A percentile compares a stretch with the other conserved stretches of the same genome.
Conservation (phyloP, 1,284 basidiomycete species). For the Coniferiporia weirii region DNA sequence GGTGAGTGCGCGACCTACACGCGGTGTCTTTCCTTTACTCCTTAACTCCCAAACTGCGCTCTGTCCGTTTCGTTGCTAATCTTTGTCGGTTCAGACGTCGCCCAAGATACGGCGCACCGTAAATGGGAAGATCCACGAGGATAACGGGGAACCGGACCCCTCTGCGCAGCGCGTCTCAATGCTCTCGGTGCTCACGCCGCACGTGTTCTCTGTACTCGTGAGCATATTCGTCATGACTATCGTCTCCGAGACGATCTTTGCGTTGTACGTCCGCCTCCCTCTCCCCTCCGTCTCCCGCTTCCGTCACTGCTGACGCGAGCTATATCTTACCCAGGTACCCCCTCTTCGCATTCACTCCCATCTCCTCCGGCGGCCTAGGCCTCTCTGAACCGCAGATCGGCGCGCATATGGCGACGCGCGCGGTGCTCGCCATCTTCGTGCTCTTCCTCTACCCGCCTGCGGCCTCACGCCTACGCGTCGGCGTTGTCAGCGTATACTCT, state of each 20-base stretch:
- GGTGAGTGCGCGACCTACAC: conserved; percentile 13
- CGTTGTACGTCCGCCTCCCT: conserved; percentile 10
- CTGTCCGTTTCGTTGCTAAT: not conserved
- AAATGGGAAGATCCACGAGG: no score
- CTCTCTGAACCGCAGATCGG: conserved; percentile 23
- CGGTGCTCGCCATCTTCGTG: conserved; percentile 20
- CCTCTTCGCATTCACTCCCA: conserved; percentile 24
- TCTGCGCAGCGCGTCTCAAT: not conserved
- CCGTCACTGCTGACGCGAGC: no score
- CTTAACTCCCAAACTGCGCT: no score
- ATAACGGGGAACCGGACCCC: no score
- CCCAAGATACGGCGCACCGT: no score
- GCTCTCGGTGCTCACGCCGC: conserved; percentile 15
- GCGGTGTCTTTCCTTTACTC: not conserved
- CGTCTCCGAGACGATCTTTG: conserved; percentile 19
- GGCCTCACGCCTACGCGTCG: conserved; percentile 15
- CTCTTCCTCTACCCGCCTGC: conserved; percentile 19
- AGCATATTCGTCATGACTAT: conserved; percentile 12
- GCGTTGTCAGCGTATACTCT: conserved; percentile 19
- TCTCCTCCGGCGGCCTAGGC: conserved; percentile 24
- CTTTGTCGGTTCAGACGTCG: conserved; percentile 4
- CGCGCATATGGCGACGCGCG: conserved; percentile 21
- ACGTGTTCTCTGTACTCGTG: conserved; percentile 16
- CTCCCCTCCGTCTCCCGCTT: no score
- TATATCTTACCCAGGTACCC: conserved; percentile 14